Base-by-base conservation (phyloP, 768 basidiomycete genomes). In the Boletus fagicola region DNA sequence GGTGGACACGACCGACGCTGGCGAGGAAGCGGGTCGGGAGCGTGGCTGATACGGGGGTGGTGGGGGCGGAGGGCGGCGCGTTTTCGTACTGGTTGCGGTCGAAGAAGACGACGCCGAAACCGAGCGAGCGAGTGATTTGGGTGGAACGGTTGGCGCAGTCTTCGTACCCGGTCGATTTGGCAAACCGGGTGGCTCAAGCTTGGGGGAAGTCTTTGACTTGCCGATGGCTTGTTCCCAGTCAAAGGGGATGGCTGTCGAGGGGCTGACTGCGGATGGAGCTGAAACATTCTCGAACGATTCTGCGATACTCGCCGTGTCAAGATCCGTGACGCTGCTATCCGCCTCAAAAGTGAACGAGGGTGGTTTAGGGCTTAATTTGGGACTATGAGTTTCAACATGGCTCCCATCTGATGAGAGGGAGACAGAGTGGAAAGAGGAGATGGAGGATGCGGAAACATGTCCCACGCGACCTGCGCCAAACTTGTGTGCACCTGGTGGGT, bases 361-460 rank as follows among this genome's bases (percentile, higher is more conserved):
- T 31, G 77, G 76, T 54, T 77, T 73, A 45, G 77, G 64, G 13
- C 46, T 51, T 28, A 38, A 52, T 40, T 51, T 53, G 0, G 59
- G 47, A 50, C 51, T 59, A 15, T 50, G 60, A 0, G 30, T 49
- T 39, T 72, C 72, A 35, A 65, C 56, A 4, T 63, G 70, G 39
- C 70, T 74, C 73, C 76, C 68, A 59, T 86, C 85, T 8, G 86
- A 87, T 1, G 89, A 91, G 18, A 92, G 78, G 2, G 90, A 92
- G 26, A 92, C 87, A 3, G 90, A 90, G 63, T 90, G 88, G 59
- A 92, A 90, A 30, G 90, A 92, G 3, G 90, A 91, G 39, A 90
- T 80, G 48, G 90, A 92, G 1, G 88, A 88, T 3, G 80, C 80
- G 5, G 82, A 80, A 5, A 75, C 80, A 67, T 91, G 88, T 42